Percentiles rank a stretch among this genome's conserved stretches.
Evolutionary conservation across 768 basidiomycete genomes (phyloP).

Genomic region (Boletus reticuloceps): DNA sequence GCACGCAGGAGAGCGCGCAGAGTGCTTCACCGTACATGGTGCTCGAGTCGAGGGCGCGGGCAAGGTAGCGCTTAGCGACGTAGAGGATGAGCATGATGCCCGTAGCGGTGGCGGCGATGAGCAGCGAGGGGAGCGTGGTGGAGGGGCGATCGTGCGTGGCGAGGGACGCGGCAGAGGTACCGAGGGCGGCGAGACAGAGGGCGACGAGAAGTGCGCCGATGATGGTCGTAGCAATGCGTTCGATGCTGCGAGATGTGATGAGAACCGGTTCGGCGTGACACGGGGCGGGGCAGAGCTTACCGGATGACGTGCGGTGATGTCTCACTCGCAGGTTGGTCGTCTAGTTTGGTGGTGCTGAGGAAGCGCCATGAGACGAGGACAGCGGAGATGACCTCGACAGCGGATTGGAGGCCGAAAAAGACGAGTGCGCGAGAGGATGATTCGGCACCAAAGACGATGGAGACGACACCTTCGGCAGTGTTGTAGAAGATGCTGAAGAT

Average conservation of each 20-base stretch:
- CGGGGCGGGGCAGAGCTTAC: not conserved
- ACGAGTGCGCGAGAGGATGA: conserved; percentile 42
- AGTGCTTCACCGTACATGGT: conserved; percentile 42
- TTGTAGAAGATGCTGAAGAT: conserved; percentile 39
- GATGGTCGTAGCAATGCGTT: conserved; percentile 33
- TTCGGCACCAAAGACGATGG: conserved; percentile 43
- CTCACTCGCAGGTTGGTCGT: conserved; percentile 28
- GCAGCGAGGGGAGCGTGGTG: conserved; percentile 38
- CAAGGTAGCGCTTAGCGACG: conserved; percentile 43
- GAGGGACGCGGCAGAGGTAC: conserved; percentile 35
- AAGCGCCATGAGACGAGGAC: conserved; percentile 47
- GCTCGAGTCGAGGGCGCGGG: conserved; percentile 40
- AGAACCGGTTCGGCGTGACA: not conserved
- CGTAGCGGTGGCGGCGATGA: conserved; percentile 41
- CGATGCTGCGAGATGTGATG: conserved; percentile 25
- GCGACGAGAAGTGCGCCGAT: conserved; percentile 38
- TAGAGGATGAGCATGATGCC: conserved; percentile 41
- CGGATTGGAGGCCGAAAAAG: conserved; percentile 49
- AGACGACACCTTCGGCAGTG: conserved; percentile 41
- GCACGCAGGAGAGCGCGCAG: conserved; percentile 42
- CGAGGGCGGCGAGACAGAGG: conserved; percentile 37
- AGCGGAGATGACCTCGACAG: conserved; percentile 45
- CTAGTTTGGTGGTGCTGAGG: conserved; percentile 28
- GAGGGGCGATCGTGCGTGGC: conserved; percentile 35
- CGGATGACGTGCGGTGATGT: conserved; percentile 6